These are phyloP conservation scores for Magnusiomyces ingens DNA, from an alignment of 1,139 yeast genomes.

Conservation along the genomic window DNA sequence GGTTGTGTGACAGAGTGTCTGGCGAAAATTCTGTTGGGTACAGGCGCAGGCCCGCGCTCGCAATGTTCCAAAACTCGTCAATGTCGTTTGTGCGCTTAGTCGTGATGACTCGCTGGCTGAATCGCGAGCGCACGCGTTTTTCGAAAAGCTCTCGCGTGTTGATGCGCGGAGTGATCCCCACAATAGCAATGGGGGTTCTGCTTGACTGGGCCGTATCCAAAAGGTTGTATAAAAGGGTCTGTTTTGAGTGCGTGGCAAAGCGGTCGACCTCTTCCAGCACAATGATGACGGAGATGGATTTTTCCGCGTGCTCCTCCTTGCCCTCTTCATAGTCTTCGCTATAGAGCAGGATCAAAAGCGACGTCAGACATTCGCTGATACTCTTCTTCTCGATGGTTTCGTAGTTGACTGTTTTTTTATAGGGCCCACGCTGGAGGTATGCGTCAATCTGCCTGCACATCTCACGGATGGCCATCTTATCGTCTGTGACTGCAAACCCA, in stretches of 20 bases:
- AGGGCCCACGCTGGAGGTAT: constrained; percentile 28
- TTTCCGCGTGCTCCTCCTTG: constrained; percentile 32
- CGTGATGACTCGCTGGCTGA: constrained; percentile 68
- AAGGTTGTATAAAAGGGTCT: constrained; percentile 76
- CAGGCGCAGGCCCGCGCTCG: constrained; percentile 27
- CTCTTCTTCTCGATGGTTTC: constrained; percentile 40
- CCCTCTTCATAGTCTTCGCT: constrained; percentile 23
- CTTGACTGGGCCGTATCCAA: constrained; percentile 76
- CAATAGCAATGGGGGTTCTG: constrained; percentile 66
- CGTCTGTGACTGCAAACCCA: constrained; percentile 71
- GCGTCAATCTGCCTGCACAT: constrained; percentile 76
- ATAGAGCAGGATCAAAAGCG: constrained; percentile 40
- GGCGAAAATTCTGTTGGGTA: constrained; percentile 9
- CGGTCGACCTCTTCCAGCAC: constrained; percentile 80
- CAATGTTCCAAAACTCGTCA: constrained; percentile 32
- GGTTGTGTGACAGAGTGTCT: background rate
- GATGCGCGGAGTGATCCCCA: constrained; percentile 72
- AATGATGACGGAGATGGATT: constrained; percentile 56
- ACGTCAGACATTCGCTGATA: constrained; percentile 48
- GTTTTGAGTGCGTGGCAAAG: constrained; percentile 58
- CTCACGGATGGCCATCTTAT: constrained; percentile 70
- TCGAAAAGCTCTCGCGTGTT: constrained; percentile 77
- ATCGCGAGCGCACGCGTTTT: constrained; percentile 84
- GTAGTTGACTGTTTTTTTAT: constrained; percentile 15
- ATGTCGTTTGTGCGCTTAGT: constrained; percentile 45